A percentile compares a stretch with the other conserved stretches of the same genome.
Evolutionary conservation across 1,284 basidiomycete species (phyloP).

Genomic region (Irpex lacteus): DNA sequence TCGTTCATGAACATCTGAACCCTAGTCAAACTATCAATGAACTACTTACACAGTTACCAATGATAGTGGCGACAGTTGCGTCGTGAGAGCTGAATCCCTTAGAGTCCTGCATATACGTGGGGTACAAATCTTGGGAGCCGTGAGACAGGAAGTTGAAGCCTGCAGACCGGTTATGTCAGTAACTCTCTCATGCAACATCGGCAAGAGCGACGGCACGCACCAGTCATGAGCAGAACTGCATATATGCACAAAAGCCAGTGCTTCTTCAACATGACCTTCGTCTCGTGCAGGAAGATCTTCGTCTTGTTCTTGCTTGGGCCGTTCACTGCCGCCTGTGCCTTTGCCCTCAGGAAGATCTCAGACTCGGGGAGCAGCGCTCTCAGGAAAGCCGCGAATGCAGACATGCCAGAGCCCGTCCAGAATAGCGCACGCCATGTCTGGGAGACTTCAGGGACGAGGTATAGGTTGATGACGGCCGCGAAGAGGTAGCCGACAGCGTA

Average conservation of each 20-base stretch:
- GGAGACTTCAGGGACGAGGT: constrained; percentile 54
- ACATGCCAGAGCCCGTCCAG: constrained; percentile 72
- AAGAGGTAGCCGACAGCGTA: constrained; percentile 52
- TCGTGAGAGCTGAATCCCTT: constrained; percentile 58
- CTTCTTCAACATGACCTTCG: constrained; percentile 70
- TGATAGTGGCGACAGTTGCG: constrained; percentile 87
- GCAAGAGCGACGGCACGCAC: constrained; percentile 34
- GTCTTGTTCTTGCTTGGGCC: constrained; percentile 53
- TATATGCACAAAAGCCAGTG: constrained; percentile 91
- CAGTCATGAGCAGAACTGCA: constrained; percentile 75
- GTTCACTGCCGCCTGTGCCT: constrained; percentile 43
- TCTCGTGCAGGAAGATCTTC: constrained; percentile 72
- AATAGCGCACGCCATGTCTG: constrained; percentile 64
- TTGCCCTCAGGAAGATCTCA: constrained; percentile 67
- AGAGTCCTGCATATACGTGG: constrained; percentile 69
- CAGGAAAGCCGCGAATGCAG: constrained; percentile 70
- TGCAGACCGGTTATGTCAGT: constrained; percentile 20
- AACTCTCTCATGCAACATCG: not conserved
- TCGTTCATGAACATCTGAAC: not conserved
- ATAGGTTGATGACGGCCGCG: constrained; percentile 73
- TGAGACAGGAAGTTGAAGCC: constrained; percentile 94
- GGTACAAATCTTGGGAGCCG: constrained; percentile 78
- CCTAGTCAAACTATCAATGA: not conserved
- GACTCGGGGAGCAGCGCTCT: constrained; percentile 81
- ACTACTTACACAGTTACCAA: constrained; percentile 62